These are phyloP conservation scores for Oryza brachyantha DNA, from an alignment of 176 grass and related monocot genomes.

Conservation along the genomic window DNA sequence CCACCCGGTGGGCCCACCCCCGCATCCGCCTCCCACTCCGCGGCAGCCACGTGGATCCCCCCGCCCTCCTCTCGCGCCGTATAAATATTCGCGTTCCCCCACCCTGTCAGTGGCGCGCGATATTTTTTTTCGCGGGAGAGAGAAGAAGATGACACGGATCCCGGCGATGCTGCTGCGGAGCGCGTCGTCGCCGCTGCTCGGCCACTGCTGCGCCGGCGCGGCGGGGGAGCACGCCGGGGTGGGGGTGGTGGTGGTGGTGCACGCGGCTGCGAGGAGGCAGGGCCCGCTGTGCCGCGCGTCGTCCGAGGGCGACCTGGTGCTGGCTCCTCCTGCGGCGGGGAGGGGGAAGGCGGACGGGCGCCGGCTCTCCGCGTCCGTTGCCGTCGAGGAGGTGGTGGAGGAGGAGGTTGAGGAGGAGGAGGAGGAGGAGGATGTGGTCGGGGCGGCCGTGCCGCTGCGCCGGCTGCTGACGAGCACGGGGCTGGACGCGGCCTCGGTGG, in stretches of 20 bases:
- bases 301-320: constrained; percentile 40
- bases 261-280: neutral
- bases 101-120: constrained; percentile 10
- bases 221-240: constrained; percentile 10
- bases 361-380: neutral
- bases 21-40: neutral
- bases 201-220: neutral
- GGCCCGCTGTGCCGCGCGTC: constrained; percentile 33
- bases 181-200: constrained; percentile 49
- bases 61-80: neutral
- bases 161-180: constrained; percentile 46
- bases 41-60: neutral
- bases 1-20: neutral
- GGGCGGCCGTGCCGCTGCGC: neutral
- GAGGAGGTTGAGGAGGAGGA: constrained; percentile 9
- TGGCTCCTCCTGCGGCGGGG: neutral
- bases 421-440: neutral
- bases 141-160: neutral
- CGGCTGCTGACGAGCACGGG: constrained; percentile 54
- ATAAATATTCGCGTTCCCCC: constrained; percentile 14
- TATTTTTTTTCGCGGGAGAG: neutral
- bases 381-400: constrained; percentile 36
- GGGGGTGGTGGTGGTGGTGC: neutral
- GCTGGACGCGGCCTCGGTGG: constrained; percentile 18
- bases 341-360: neutral